Conservation (phyloP, 208 protist species). For the Leishmania gerbilli region DNA sequence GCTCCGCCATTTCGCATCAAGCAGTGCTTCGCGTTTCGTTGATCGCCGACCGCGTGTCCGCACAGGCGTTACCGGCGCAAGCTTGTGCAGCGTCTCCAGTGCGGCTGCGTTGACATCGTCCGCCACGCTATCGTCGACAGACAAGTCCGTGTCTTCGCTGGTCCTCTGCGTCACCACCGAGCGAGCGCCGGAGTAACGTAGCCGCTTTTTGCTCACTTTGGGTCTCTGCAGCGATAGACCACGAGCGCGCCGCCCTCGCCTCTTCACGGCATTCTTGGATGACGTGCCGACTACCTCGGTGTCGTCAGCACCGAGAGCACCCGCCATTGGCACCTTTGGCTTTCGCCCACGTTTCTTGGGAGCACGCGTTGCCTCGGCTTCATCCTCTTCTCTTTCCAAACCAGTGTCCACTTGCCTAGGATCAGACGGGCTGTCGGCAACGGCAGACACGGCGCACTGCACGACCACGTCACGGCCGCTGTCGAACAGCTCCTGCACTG, state of each 20-base stretch:
- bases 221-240: background rate
- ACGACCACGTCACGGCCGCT: slow-evolving; percentile 5
- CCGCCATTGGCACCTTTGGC: background rate
- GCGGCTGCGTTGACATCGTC: slow-evolving; percentile 7
- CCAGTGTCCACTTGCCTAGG: background rate
- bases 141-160: background rate
- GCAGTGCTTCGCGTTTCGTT: background rate
- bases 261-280: background rate
- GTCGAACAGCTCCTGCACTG: slow-evolving; percentile 1
- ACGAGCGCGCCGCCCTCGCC: background rate
- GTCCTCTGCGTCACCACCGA: background rate
- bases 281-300: too few relatives aligned
- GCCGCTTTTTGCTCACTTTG: background rate
- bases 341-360: slow-evolving; percentile 2
- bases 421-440: background rate
- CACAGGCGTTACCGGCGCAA: background rate
- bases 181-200: background rate
- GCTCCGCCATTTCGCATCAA: background rate
- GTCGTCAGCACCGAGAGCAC: background rate
- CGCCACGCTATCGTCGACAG: background rate
- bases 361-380: background rate
- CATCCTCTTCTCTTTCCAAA: background rate
- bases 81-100: background rate
- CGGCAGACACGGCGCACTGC: slow-evolving; percentile 12
- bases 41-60: slow-evolving; percentile 2